These are phyloP conservation scores for Bidens hawaiensis DNA, from an alignment of 140 eudicot species.

Conservation along the genomic window DNA sequence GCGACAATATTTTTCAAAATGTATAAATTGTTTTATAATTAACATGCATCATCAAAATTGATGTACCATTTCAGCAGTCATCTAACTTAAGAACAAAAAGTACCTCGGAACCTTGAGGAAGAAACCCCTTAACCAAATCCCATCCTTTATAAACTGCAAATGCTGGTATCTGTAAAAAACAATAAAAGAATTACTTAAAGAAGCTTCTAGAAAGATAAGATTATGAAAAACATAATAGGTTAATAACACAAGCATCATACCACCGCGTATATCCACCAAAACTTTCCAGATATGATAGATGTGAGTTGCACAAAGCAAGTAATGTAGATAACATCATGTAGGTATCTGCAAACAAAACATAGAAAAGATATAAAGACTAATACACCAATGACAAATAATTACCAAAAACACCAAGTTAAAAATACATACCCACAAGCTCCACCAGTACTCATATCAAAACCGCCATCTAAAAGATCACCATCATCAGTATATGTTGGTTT, in stretches of 20 bases:
- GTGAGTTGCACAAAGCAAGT: slow-evolving; percentile 80
- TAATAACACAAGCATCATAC: slow-evolving; percentile 40
- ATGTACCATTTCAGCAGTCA: background rate
- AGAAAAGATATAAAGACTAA: background rate
- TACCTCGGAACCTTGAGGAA: slow-evolving; percentile 79
- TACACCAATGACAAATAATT: background rate
- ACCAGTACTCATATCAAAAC: no score
- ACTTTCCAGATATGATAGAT: slow-evolving; percentile 79
- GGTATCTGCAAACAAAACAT: slow-evolving; percentile 55
- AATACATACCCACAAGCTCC: slow-evolving; percentile 72
- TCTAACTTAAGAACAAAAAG: slow-evolving; percentile 6
- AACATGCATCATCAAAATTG: no score
- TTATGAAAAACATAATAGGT: background rate
- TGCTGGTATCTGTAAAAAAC: slow-evolving; percentile 64
- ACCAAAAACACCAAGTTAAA: no score
- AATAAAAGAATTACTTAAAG: background rate
- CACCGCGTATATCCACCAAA: slow-evolving; percentile 94
- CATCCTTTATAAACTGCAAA: slow-evolving; percentile 77
- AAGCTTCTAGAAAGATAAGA: background rate
- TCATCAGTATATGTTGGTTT: no score
- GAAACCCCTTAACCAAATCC: slow-evolving; percentile 78
- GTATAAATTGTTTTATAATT: background rate
- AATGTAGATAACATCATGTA: slow-evolving; percentile 86
- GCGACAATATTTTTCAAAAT: background rate
- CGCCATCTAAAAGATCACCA: slow-evolving; percentile 73